phyloP scores from a whole-genome alignment of 352 stramenopile species.

The Globisporangium nagaii region DNA sequence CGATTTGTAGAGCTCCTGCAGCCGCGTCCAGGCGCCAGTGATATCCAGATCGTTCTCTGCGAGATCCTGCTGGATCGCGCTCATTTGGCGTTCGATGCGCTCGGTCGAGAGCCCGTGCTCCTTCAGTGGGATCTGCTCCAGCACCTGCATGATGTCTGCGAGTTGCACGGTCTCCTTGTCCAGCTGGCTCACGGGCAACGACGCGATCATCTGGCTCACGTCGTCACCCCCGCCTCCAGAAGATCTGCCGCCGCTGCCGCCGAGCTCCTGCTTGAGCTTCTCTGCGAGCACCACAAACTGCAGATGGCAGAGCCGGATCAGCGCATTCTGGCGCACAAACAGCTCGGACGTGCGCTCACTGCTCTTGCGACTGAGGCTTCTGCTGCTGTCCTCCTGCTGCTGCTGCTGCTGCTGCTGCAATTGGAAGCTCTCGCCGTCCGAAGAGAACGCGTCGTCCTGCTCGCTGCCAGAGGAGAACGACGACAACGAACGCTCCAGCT shows the following conservation, averaged over 20 bases:
- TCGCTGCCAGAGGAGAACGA: neutral
- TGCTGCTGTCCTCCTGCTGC: no score
- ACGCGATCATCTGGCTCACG: constrained; percentile 21
- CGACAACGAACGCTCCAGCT: no score
- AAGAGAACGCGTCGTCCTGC: neutral
- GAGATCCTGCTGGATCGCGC: constrained; percentile 19
- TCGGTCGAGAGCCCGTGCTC: constrained; percentile 21
- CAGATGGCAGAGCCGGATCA: constrained; percentile 35
- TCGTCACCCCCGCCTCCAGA: no score
- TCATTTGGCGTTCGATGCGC: constrained; percentile 23
- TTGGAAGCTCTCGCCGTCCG: neutral
- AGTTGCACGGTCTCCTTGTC: constrained; percentile 6
- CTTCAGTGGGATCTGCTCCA: constrained; percentile 31
- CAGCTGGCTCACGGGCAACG: constrained; percentile 12
- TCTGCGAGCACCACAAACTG: constrained; percentile 37
- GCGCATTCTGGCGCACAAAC: constrained; percentile 17
- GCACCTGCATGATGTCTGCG: constrained; percentile 14
- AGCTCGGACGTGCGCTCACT: neutral
- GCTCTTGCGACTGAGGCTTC: neutral
- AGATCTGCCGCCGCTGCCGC: constrained; percentile 14
- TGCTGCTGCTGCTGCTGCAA: neutral
- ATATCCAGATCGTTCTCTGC: constrained; percentile 17
- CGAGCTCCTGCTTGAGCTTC: constrained; percentile 42
- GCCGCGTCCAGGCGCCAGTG: constrained; percentile 17
- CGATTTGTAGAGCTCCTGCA: constrained; percentile 37